These are phyloP conservation scores for Fusarium sp. DNA, from an alignment of 2,329 filamentous ascomycete genomes.

Conservation along the genomic window DNA sequence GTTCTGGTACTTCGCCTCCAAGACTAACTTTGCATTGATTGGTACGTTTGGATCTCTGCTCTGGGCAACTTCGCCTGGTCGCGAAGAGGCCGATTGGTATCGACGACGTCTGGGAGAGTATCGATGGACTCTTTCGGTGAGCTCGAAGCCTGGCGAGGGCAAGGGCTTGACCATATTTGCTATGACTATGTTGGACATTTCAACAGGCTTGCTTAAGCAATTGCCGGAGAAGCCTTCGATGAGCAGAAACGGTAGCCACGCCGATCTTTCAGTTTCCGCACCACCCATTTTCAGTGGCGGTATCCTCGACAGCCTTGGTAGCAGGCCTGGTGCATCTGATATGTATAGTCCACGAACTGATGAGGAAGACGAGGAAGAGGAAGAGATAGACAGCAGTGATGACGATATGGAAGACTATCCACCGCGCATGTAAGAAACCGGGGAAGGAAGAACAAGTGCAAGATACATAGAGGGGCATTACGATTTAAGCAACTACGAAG, in stretches of 20 bases:
- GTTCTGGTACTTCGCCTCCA: constrained; percentile 92
- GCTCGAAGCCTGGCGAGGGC: constrained; percentile 76
- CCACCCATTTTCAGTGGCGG: constrained; percentile 52
- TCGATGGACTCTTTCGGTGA: constrained; percentile 92
- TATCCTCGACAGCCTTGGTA: constrained; percentile 59
- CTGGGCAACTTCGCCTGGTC: constrained; percentile 87
- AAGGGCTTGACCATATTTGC: constrained; percentile 75
- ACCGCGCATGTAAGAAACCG: constrained; percentile 36
- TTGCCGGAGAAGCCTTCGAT: constrained; percentile 79
- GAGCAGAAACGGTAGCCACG: constrained; percentile 66
- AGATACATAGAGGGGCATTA: neutral
- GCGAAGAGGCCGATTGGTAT: constrained; percentile 95
- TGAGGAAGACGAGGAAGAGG: constrained; percentile 55
- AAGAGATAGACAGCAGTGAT: constrained; percentile 66
- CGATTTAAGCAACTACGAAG: neutral
- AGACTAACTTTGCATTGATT: constrained; percentile 93
- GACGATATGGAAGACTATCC: constrained; percentile 67
- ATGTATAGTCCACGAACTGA: constrained; percentile 65
- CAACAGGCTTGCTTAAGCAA: constrained; percentile 75
- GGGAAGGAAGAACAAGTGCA: neutral
- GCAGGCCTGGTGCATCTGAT: constrained; percentile 60
- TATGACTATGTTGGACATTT: constrained; percentile 83
- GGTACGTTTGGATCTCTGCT: constrained; percentile 92
- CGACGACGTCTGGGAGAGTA: constrained; percentile 87
- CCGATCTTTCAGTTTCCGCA: constrained; percentile 59